These are phyloP conservation scores for Zarea fungicola DNA, from an alignment of 2,329 filamentous ascomycete genomes.

Conservation along the genomic window DNA sequence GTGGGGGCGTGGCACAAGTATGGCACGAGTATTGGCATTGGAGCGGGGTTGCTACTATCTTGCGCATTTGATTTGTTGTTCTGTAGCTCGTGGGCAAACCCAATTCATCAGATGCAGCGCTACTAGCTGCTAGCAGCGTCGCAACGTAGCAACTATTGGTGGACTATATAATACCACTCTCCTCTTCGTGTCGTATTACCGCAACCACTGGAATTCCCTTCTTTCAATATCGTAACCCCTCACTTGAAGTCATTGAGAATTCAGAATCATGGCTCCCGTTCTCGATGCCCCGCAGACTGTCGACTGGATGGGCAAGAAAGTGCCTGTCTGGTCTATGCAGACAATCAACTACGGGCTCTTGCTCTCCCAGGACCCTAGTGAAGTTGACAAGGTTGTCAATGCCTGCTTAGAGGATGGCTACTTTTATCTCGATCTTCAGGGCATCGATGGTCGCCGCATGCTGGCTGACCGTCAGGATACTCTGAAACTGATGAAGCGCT, in stretches of 20 bases:
- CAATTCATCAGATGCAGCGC: not conserved
- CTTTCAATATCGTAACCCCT: not conserved
- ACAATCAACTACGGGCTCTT: slow-evolving; percentile 47
- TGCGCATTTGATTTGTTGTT: not conserved
- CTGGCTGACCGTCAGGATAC: slow-evolving; percentile 48
- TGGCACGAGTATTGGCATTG: not conserved
- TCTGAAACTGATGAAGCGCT: slow-evolving; percentile 50
- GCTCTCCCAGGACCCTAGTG: slow-evolving; percentile 48
- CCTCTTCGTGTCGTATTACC: not conserved
- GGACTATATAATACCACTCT: slow-evolving; percentile 4
- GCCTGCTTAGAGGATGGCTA: slow-evolving; percentile 47
- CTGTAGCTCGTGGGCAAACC: not conserved
- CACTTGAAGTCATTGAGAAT: not conserved
- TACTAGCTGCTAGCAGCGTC: not conserved
- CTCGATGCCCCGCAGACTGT: slow-evolving; percentile 39
- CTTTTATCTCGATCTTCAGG: slow-evolving; percentile 51
- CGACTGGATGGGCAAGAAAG: slow-evolving; percentile 43
- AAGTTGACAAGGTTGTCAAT: slow-evolving; percentile 46
- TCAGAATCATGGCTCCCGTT: slow-evolving; percentile 29
- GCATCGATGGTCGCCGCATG: slow-evolving; percentile 48
- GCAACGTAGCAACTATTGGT: not conserved
- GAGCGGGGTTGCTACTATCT: slow-evolving; percentile 11
- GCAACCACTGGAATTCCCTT: not conserved
- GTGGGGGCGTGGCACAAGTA: too few relatives aligned
- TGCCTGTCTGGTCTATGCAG: slow-evolving; percentile 47